A percentile compares a stretch with the other conserved stretches of the same genome.
Evolutionary conservation across 305 asterid genomes (phyloP).

Genomic region (Plantago rigida): DNA sequence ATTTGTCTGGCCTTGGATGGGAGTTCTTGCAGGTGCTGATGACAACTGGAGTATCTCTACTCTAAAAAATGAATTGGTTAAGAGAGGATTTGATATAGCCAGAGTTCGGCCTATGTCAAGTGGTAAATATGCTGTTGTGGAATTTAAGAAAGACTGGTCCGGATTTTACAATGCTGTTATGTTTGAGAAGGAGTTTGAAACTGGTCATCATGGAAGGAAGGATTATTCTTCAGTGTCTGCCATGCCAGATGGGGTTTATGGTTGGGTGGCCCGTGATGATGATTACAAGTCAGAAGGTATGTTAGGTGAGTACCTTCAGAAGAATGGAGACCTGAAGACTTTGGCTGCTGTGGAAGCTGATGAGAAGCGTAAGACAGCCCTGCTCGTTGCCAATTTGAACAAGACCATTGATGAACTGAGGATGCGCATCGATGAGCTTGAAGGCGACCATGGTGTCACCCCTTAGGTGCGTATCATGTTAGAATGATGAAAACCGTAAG

Average conservation of each 20-base stretch:
- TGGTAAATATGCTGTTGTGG: slow-evolving; percentile 56
- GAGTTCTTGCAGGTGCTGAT: slow-evolving; percentile 48
- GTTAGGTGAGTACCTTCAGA: slow-evolving; percentile 44
- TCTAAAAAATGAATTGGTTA: slow-evolving; percentile 40
- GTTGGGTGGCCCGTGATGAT: slow-evolving; percentile 67
- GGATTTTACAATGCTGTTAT: slow-evolving; percentile 63
- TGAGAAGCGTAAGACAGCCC: slow-evolving; percentile 42
- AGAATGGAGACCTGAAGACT: slow-evolving; percentile 58
- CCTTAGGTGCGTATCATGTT: not conserved
- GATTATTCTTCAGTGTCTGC: slow-evolving; percentile 29
- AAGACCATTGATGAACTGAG: slow-evolving; percentile 35
- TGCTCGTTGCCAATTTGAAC: slow-evolving; percentile 33
- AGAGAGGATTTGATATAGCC: slow-evolving; percentile 51
- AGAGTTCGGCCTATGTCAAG: slow-evolving; percentile 50
- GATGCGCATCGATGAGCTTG: slow-evolving; percentile 33
- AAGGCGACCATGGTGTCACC: slow-evolving; percentile 8
- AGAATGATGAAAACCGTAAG: not conserved
- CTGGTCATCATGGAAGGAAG: slow-evolving; percentile 59
- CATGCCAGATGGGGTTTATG: slow-evolving; percentile 27
- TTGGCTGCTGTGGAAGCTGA: slow-evolving; percentile 41
- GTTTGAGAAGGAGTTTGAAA: slow-evolving; percentile 77
- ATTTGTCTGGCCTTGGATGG: slow-evolving; percentile 67
- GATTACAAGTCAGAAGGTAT: slow-evolving; percentile 37
- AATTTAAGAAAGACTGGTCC: slow-evolving; percentile 69
- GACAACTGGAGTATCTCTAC: slow-evolving; percentile 36